A percentile compares a stretch with the other conserved stretches of the same genome.
These are phyloP conservation scores for Saksenaea oblongispora DNA, from an alignment of 371 early-diverging fungal species.

Conservation along the genomic window DNA sequence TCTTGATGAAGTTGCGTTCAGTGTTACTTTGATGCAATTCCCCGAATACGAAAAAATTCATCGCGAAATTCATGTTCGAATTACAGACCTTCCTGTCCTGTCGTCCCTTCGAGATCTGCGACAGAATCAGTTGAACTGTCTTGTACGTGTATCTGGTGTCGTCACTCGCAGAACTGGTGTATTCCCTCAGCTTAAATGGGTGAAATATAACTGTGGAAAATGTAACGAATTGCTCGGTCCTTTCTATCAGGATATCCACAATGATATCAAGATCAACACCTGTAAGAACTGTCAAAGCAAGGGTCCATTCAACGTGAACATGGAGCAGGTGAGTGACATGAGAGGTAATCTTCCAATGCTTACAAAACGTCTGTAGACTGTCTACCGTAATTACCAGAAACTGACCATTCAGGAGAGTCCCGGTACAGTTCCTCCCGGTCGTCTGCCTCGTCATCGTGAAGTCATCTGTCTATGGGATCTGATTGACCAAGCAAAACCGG, in stretches of 20 bases:
- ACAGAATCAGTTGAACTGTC: conserved; percentile 90
- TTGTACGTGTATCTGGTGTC: conserved; percentile 95
- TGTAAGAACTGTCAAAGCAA: conserved; percentile 95
- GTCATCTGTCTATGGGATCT: conserved; percentile 97
- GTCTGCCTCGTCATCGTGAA: conserved; percentile 96
- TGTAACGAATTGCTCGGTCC: conserved; percentile 96
- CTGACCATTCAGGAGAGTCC: conserved; percentile 98
- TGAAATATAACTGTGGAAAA: conserved; percentile 96
- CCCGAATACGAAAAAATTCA: conserved; percentile 93
- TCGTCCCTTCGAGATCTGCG: conserved; percentile 92
- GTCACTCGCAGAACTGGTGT: conserved; percentile 96
- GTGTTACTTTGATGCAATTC: conserved; percentile 87
- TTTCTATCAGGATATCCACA: conserved; percentile 90
- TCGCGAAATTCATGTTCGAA: conserved; percentile 94
- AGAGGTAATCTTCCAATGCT: background rate
- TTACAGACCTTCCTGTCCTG: conserved; percentile 87
- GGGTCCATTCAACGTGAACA: conserved; percentile 92
- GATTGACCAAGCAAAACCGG: conserved; percentile 97
- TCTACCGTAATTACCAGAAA: conserved; percentile 98
- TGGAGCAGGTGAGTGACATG: conserved; percentile 64
- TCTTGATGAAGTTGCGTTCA: conserved; percentile 92
- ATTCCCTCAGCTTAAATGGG: conserved; percentile 96
- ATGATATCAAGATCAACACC: conserved; percentile 82
- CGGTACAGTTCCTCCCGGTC: conserved; percentile 96
- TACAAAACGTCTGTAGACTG: conserved; percentile 59